Conservation (phyloP, 1,284 basidiomycete species). For the Clitocybe nebularis region DNA sequence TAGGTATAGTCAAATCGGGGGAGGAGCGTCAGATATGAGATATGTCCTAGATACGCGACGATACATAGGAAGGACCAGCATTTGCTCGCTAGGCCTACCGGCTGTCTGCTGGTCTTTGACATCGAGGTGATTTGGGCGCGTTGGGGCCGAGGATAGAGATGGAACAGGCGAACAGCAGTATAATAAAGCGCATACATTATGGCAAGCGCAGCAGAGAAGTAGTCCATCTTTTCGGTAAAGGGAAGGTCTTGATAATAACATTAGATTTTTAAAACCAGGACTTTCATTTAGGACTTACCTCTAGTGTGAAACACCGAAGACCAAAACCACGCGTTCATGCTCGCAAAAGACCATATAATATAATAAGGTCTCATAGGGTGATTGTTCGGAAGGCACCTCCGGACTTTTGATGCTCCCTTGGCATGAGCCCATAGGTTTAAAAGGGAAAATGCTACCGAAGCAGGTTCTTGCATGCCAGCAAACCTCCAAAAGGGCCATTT, state of each 20-base stretch:
- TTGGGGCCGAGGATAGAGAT: constrained; percentile 57
- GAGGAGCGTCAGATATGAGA: constrained; percentile 74
- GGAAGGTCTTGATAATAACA: constrained; percentile 58
- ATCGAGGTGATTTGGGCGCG: constrained; percentile 24
- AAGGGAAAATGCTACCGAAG: constrained; percentile 87
- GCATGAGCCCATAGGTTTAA: constrained; percentile 78
- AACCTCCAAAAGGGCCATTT: constrained; percentile 96
- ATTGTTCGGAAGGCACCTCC: constrained; percentile 41
- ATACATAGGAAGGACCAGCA: constrained; percentile 40
- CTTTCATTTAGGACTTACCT: constrained; percentile 44
- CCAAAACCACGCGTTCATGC: constrained; percentile 93
- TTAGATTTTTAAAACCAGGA: constrained; percentile 7
- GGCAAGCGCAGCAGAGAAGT: constrained; percentile 88
- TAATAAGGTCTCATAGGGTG: constrained; percentile 78
- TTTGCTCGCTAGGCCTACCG: constrained; percentile 15
- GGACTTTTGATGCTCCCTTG: constrained; percentile 50
- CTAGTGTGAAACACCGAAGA: constrained; percentile 90
- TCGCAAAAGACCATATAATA: constrained; percentile 64
- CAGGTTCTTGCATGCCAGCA: constrained; percentile 89
- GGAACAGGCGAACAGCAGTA: constrained; percentile 73
- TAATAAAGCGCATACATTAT: constrained; percentile 77
- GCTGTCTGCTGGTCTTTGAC: constrained; percentile 12
- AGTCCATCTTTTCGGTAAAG: constrained; percentile 88
- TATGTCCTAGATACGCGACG: constrained; percentile 58
- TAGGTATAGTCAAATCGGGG: constrained; percentile 93